These are phyloP conservation scores for Phytophthora cactorum DNA, from an alignment of 352 stramenopile genomes.

Conservation along the genomic window DNA sequence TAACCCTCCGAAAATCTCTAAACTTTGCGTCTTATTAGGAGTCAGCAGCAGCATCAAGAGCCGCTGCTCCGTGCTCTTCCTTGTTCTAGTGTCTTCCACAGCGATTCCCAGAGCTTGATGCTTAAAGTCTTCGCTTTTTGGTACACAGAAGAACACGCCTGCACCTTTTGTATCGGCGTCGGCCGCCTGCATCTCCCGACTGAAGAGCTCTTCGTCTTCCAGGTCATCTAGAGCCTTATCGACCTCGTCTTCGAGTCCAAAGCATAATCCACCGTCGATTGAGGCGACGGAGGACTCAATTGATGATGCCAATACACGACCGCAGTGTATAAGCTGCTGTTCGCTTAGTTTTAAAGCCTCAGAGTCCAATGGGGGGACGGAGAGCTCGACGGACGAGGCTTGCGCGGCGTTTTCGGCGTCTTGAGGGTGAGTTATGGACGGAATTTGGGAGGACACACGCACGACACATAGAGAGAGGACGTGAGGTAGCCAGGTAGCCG, in stretches of 20 bases:
- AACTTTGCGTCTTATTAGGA: slow-evolving; percentile 16
- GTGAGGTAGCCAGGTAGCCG: neutral
- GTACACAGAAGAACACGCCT: slow-evolving; percentile 61
- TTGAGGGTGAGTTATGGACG: neutral
- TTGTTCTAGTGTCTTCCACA: slow-evolving; percentile 49
- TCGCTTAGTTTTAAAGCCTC: slow-evolving; percentile 15
- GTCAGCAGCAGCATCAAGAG: slow-evolving; percentile 50
- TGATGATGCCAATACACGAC: slow-evolving; percentile 10
- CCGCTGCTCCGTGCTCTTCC: slow-evolving; percentile 52
- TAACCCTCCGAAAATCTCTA: slow-evolving; percentile 43
- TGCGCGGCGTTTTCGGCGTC: slow-evolving; percentile 5
- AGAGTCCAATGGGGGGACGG: slow-evolving; percentile 24
- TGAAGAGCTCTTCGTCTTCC: slow-evolving; percentile 78
- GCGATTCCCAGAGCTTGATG: slow-evolving; percentile 47
- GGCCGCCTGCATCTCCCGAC: slow-evolving; percentile 57
- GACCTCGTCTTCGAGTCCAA: slow-evolving; percentile 28
- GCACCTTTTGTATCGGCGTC: slow-evolving; percentile 22
- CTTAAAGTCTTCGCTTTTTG: slow-evolving; percentile 21
- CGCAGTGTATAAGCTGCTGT: slow-evolving; percentile 26
- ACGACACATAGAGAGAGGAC: slow-evolving; percentile 25
- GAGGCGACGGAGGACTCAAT: neutral
- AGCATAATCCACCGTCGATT: slow-evolving; percentile 12
- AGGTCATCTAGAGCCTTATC: slow-evolving; percentile 42
- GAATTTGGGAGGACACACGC: slow-evolving; percentile 9
- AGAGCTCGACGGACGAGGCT: slow-evolving; percentile 16